Evolutionary conservation across 2,329 filamentous ascomycete species (phyloP), one percentile per base, ranked within the genome.

Genomic region (Diaporthe citri): DNA sequence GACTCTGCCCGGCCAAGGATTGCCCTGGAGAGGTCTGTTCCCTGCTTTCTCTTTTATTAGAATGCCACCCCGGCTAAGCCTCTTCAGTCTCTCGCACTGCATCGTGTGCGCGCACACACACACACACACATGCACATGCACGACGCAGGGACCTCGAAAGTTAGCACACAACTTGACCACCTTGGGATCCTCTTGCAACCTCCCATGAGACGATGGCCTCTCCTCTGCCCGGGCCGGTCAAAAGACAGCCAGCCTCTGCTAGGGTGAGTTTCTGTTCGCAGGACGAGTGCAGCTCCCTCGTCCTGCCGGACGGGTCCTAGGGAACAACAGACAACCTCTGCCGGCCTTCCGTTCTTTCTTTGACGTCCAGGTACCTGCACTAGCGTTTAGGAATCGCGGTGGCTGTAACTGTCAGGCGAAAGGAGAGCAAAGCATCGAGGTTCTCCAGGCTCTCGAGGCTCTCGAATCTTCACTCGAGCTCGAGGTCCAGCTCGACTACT

Each of bases 1-100:
- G 46, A 67, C 64, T 67, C n/a, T 67, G 64, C 20, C 64, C 46
- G 64, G 46, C 64, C 64, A 52, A 67, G 64, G 64, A 69, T 31
- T 41, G 64, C 48, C 70, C 28, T 62, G 43, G 31, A 13, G 56
- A 41, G 36, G 17, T 22, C 46, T 72, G 56, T 62, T 72, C 57
- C 70, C 36, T 72, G 70, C 70, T 72, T 62, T 72, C 56, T 55
- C 70, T 72, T 72, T 72, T 72, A 62, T 72, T 72, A 62, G 70
- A 72, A 62, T 62, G 56, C 70, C 70, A 62, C 62, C 56, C 43
- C 34, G 10, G 56, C 64, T 69, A 55, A 69, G 48, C 48, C 64
- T 55, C 64, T 55, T 69, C 17, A 31, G 48, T 52, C 22, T 51
- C 46, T 67, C 22, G 22, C 64, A 67, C 64, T 52, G 64, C 59